Conservation (phyloP, 257 asterid species). For the Nicotiana attenuata region DNA sequence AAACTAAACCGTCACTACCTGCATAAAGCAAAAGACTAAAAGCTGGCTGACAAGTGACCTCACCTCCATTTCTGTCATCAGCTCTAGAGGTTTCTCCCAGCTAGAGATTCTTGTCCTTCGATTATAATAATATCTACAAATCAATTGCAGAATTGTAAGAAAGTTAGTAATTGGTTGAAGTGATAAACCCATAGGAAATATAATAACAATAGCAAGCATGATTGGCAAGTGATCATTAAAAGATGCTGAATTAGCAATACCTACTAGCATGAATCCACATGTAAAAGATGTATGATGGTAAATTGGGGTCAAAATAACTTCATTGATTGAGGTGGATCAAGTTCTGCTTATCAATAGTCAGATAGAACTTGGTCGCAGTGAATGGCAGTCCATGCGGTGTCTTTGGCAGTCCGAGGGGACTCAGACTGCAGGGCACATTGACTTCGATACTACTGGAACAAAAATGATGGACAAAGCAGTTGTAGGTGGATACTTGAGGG, state of each 20-base stretch:
- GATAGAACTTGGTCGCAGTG: not conserved
- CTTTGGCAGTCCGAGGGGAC: not conserved
- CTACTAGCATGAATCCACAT: not conserved
- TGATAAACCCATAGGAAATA: not conserved
- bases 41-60: conserved; percentile 14
- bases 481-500: conserved; percentile 3
- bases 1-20: not conserved
- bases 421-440: not conserved
- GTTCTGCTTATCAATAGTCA: not conserved
- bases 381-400: not conserved
- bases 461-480: not conserved
- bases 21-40: not conserved
- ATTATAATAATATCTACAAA: conserved; percentile 71
- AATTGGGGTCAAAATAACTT: not conserved
- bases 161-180: not conserved
- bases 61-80: conserved; percentile 81
- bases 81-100: conserved; percentile 89
- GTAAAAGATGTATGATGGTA: conserved; percentile 5
- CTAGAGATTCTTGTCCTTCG: conserved; percentile 57
- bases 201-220: not conserved
- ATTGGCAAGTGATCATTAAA: not conserved
- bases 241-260: not conserved
- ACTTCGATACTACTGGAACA: not conserved
- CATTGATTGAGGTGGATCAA: not conserved
- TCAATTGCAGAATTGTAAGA: not conserved